Evolutionary conservation across 352 stramenopile genomes (phyloP), one percentile per base, ranked within the genome.

Genomic region (Thraustochytrium sp.): DNA sequence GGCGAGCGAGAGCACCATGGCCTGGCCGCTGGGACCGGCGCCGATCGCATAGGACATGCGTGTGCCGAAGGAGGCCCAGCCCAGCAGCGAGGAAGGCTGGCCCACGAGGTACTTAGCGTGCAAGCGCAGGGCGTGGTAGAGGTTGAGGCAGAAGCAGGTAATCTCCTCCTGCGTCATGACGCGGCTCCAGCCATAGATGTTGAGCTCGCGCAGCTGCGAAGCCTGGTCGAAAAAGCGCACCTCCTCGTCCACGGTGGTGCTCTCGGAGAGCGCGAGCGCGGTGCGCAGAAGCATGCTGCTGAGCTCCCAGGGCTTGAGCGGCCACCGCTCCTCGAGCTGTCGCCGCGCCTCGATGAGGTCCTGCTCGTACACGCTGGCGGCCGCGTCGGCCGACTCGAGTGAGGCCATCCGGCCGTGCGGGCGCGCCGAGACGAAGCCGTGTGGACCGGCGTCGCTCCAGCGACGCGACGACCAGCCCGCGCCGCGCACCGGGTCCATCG

Each of bases 71-170:
- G 68, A 63, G 40, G 68, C 68, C 68, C 68, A 80, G 68, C 68
- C 68, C 3, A 80, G 31, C 48, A 80, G 34, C 11, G 23, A 51
- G 1, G 68, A 80, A 13, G 68, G 68, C 68, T 80, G 68, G 26
- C 68, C 68, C 8, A 80, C 68, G 13, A 80, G 53, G 40, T 55
- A 80, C 42, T 80, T 80, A 13, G 68, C 68, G 38, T 80, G 68
- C 34, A 80, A 26, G 26, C 68, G 68, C 21, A 80, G 49, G 31
- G 68, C 68, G 26, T 80, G 68, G 53, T 80, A 80, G 23, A 80
- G 68, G 49, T 80, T 80, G n/a, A 80, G 42, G 26, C 44, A 42
- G 63, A 80, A 80, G 49, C 68, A 80, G 13, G 40, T 46, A 4
- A 16, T 36, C n/a, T 80, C 68, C 53, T 80, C 68, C 9, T 80